phyloP scores from a whole-genome alignment of 2,329 filamentous ascomycete genomes.

The Colletotrichum sp. region DNA sequence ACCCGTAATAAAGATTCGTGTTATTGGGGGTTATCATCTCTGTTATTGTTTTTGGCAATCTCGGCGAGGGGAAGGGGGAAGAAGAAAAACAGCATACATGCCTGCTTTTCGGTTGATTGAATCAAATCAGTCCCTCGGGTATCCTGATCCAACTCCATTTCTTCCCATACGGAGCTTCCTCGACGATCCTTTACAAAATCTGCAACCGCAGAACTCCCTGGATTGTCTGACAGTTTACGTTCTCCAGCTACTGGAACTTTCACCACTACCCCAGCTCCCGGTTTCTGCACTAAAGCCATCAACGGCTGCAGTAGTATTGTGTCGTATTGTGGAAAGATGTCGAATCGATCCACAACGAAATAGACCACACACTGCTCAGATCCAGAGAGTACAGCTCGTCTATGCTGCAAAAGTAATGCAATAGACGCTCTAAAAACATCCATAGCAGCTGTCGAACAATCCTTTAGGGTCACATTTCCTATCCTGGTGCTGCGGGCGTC shows the following conservation, averaged over 20 bases:
- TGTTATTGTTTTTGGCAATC: too few relatives aligned
- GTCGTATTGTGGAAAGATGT: background rate
- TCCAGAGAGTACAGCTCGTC: background rate
- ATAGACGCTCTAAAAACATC: background rate
- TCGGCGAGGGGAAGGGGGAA: too few relatives aligned
- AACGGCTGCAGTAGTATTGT: background rate
- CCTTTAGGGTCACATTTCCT: background rate
- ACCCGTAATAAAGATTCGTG: too few relatives aligned
- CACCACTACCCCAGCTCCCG: background rate
- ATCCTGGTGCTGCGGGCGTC: background rate
- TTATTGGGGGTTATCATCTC: too few relatives aligned
- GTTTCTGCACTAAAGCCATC: background rate
- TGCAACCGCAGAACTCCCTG: background rate
- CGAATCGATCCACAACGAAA: background rate
- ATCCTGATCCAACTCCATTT: background rate
- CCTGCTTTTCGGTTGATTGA: too few relatives aligned
- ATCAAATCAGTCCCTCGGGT: background rate
- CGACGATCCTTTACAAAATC: background rate
- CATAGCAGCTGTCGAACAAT: background rate
- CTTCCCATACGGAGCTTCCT: background rate
- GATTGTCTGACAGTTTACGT: background rate
- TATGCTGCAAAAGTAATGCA: background rate
- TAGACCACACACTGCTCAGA: background rate
- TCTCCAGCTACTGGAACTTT: background rate
- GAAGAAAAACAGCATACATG: too few relatives aligned